phyloP scores from a whole-genome alignment of 257 asterid species.

The Solanum neorickii region DNA sequence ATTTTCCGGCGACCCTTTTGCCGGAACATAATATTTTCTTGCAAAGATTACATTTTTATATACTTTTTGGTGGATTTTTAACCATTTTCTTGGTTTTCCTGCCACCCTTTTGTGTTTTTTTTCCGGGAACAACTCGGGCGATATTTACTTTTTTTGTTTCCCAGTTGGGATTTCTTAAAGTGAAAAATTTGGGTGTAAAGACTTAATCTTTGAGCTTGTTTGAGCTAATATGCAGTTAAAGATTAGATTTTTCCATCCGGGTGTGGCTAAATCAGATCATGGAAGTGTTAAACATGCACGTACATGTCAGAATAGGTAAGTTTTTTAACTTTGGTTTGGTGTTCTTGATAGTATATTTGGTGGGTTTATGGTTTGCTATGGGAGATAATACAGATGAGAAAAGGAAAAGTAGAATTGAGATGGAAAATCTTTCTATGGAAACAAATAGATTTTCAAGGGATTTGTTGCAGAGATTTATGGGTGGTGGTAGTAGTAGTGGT shows the following conservation, averaged over 20 bases:
- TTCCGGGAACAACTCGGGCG: background rate
- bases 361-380: slow-evolving; percentile 22
- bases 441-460: slow-evolving; percentile 47
- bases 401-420: slow-evolving; percentile 25
- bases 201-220: slow-evolving; percentile 13
- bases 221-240: slow-evolving; percentile 37
- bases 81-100: background rate
- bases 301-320: slow-evolving; percentile 9
- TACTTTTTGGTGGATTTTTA: background rate
- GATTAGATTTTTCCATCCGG: slow-evolving; percentile 24
- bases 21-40: background rate
- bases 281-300: slow-evolving; percentile 24
- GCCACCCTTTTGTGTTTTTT: background rate
- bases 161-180: background rate
- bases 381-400: slow-evolving; percentile 37
- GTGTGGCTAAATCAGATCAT: slow-evolving; percentile 26
- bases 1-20: slow-evolving; percentile 11
- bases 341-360: background rate
- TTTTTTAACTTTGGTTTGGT: background rate
- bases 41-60: background rate
- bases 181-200: background rate
- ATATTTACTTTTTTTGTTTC: background rate
- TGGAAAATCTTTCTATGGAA: slow-evolving; percentile 53
- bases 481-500: background rate
- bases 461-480: slow-evolving; percentile 68